Evolutionary conservation across 2,329 filamentous ascomycete species (phyloP).

Genomic region (Claviceps pazoutovae): DNA sequence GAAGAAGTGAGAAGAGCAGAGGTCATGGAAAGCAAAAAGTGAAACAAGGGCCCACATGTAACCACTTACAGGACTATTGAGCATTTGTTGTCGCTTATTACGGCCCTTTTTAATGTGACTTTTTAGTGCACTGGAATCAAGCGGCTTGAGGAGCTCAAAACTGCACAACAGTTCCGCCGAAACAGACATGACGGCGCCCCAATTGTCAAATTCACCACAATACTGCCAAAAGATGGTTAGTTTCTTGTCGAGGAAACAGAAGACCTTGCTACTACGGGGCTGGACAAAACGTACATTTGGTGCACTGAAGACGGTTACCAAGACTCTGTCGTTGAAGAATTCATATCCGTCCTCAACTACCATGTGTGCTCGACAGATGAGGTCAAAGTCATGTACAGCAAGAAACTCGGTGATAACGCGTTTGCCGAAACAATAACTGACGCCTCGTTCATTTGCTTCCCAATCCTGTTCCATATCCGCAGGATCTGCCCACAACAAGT

Average conservation of each 20-base stretch:
- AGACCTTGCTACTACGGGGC: background rate
- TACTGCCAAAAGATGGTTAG: slow-evolving; percentile 42
- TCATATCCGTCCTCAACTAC: slow-evolving; percentile 98
- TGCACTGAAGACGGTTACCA: slow-evolving; percentile 95
- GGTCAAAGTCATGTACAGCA: slow-evolving; percentile 86
- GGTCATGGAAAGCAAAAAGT: background rate
- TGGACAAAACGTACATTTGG: slow-evolving; percentile 61
- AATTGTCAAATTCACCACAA: slow-evolving; percentile 97
- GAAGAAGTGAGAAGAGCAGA: background rate
- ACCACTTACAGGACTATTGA: slow-evolving; percentile 81
- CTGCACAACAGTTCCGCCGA: slow-evolving; percentile 87
- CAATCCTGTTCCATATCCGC: slow-evolving; percentile 97
- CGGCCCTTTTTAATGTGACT: slow-evolving; percentile 97
- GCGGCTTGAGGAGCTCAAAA: slow-evolving; percentile 89
- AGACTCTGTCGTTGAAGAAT: slow-evolving; percentile 87
- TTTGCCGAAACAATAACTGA: slow-evolving; percentile 97
- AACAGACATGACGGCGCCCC: slow-evolving; percentile 98
- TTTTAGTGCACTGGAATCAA: slow-evolving; percentile 92
- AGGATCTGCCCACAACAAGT: slow-evolving; percentile 92
- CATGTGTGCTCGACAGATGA: slow-evolving; percentile 97
- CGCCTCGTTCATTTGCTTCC: slow-evolving; percentile 93
- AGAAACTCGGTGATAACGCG: slow-evolving; percentile 96
- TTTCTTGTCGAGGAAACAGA: background rate
- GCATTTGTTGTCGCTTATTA: slow-evolving; percentile 85
- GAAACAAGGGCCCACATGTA: background rate